Base-by-base conservation (phyloP, 805 yeast species). In the Starmera caribaea region DNA sequence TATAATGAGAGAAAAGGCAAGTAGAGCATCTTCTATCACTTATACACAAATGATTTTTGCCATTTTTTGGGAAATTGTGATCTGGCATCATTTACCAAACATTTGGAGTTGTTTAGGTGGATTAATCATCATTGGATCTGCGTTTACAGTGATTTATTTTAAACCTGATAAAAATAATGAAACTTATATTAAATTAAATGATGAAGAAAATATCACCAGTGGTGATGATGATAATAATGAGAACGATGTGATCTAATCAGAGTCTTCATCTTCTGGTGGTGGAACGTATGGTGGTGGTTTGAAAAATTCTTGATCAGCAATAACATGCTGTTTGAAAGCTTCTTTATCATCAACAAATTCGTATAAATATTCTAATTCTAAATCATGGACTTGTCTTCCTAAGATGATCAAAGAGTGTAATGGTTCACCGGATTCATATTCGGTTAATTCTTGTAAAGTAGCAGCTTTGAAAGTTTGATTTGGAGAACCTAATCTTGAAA, bases 341-440 rank as follows among this genome's bases (percentile, higher is more conserved):
- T 65, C 75, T 48, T 59, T 68, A 42, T 86, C 72, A 41, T 76
- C 81, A 27, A 83, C 82, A 62, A 76, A 90, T 51, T 78, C 89
- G 44, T 80, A 65, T 57, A 92, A 63, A 55, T 81, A 90, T 49
- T 89, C 96, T 50, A 86, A 61, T 59, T 90, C 98, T 43, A 90
- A 71, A 45, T 90, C 97, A 55, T 90, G 98, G 17, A 88, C 89
- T 64, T 81, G 90, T 73, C 94, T 76, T 17, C 98, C 98, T 39
- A 90, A 69, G 64, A 90, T 79, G 37, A 90, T 79, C 51, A 90
- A 72, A 9, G 97, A 86, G 59, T 90, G 98, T 50, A 90, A 67
- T 26, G 98, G 98, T 54, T 79, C 95, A 34, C 98, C 98, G 11
- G 94, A 76, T 47, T 89, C 97, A 54, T 85, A 88, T 37, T 76